Percentiles rank a stretch among this genome's conserved stretches.
phyloP scores from a whole-genome alignment of 2,329 filamentous ascomycete genomes.

The Penicillium sp. region DNA sequence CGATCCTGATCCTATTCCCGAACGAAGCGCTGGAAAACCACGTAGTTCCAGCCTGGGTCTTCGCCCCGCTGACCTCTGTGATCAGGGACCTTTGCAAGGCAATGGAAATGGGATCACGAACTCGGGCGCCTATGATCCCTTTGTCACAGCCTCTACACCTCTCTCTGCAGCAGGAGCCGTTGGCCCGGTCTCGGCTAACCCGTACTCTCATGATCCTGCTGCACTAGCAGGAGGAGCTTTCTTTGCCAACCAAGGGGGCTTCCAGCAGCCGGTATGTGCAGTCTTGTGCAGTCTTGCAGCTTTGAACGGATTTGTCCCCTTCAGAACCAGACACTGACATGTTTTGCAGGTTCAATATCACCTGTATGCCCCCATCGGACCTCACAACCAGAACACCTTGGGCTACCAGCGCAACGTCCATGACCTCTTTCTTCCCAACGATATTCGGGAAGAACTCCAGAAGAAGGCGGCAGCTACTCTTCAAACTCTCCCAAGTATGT shows the following conservation, averaged over 20 bases:
- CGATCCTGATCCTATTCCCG: conserved; percentile 16
- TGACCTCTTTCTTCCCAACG: conserved; percentile 89
- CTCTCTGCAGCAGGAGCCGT: conserved; percentile 51
- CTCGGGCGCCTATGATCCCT: conserved; percentile 63
- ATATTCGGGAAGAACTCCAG: conserved; percentile 82
- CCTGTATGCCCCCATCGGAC: conserved; percentile 83
- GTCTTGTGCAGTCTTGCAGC: conserved; percentile 20
- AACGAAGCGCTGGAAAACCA: conserved; percentile 3
- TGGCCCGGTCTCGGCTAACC: conserved; percentile 61
- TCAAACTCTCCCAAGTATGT: conserved; percentile 77
- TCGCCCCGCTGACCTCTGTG: conserved; percentile 18
- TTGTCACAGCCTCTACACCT: conserved; percentile 59
- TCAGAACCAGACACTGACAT: conserved; percentile 1
- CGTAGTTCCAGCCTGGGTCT: conserved; percentile 14
- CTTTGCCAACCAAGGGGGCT: conserved; percentile 61
- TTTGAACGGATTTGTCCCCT: not conserved
- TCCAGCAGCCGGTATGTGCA: conserved; percentile 63
- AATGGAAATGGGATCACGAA: conserved; percentile 56
- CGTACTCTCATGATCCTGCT: conserved; percentile 71
- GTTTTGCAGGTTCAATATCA: conserved; percentile 80
- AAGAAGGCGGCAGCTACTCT: conserved; percentile 83
- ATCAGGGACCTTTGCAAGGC: conserved; percentile 39
- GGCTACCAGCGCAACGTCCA: conserved; percentile 84
- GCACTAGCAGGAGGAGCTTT: conserved; percentile 62
- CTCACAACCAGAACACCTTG: conserved; percentile 76